These are phyloP conservation scores for Camillea tinctor DNA, from an alignment of 2,329 filamentous ascomycete species.

Conservation along the genomic window DNA sequence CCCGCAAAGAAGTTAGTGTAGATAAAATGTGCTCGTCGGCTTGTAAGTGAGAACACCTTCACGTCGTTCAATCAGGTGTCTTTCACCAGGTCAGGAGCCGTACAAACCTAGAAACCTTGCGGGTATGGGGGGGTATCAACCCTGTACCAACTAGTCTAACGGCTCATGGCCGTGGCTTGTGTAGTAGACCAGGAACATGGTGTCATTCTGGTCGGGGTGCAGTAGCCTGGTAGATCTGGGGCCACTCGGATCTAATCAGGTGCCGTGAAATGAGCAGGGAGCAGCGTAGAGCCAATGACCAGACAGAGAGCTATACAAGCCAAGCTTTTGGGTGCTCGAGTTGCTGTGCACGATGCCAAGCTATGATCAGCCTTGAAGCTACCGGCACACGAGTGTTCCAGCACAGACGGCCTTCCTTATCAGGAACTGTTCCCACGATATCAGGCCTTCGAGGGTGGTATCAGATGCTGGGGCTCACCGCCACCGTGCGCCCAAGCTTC, in stretches of 20 bases:
- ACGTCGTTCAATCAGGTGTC: slow-evolving; percentile 11
- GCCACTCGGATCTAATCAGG: slow-evolving; percentile 9
- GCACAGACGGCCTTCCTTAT: slow-evolving; percentile 18
- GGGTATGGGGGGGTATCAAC: not conserved
- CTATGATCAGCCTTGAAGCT: slow-evolving; percentile 20
- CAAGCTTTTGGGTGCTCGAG: slow-evolving; percentile 14
- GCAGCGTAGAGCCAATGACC: slow-evolving; percentile 9
- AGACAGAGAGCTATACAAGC: slow-evolving; percentile 2
- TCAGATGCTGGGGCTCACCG: slow-evolving; percentile 5
- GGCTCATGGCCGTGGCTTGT: not conserved
- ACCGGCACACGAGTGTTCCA: not conserved
- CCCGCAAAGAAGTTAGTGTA: slow-evolving; percentile 17
- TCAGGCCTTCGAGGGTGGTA: not conserved
- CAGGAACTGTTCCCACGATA: slow-evolving; percentile 6
- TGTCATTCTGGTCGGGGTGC: slow-evolving; percentile 5
- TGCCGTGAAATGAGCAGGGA: slow-evolving; percentile 10
- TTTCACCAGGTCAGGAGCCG: slow-evolving; percentile 2
- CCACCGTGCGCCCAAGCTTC: not conserved
- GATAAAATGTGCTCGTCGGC: slow-evolving; percentile 6
- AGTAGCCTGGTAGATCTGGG: slow-evolving; percentile 5
- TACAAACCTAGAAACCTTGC: not conserved
- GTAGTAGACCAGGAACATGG: slow-evolving; percentile 6
- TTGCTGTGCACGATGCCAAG: slow-evolving; percentile 18
- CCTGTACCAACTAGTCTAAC: not conserved
- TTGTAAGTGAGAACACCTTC: slow-evolving; percentile 7